Conservation (phyloP, 106 monocot genomes). For the Acorus calamus region DNA sequence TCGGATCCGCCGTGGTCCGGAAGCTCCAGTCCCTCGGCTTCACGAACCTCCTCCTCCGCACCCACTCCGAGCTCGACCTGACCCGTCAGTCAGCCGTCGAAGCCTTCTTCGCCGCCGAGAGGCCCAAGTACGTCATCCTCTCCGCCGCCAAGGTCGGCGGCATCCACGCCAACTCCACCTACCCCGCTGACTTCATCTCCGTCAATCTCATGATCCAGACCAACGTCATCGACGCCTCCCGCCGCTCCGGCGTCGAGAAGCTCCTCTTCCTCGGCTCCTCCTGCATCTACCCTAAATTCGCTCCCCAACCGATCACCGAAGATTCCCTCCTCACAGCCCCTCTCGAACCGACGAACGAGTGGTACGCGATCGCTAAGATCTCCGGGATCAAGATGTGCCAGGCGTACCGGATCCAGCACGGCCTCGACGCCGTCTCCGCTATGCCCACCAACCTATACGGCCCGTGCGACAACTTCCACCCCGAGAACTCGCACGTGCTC, state of each 20-base stretch:
- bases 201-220: conserved; percentile 98
- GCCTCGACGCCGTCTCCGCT: conserved; percentile 73
- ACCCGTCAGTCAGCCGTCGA: conserved; percentile 84
- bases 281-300: conserved; percentile 95
- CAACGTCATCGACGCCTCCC: conserved; percentile 79
- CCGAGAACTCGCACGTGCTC: conserved; percentile 90
- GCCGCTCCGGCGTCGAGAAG: conserved; percentile 43
- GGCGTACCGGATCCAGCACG: conserved; percentile 68
- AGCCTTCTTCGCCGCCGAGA: conserved; percentile 65
- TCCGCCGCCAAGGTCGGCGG: conserved; percentile 97
- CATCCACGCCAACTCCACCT: conserved; percentile 90
- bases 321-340: conserved; percentile 64
- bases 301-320: conserved; percentile 91
- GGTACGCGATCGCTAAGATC: conserved; percentile 98
- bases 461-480: conserved; percentile 91
- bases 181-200: conserved; percentile 93
- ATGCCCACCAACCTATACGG: conserved; percentile 99
- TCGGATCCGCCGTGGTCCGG: conserved; percentile 79
- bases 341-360: conserved; percentile 96
- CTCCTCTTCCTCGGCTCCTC: conserved; percentile 94
- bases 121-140: conserved; percentile 67
- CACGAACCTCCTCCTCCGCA: conserved; percentile 58
- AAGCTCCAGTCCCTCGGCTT: conserved; percentile 60
- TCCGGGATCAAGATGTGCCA: conserved; percentile 97
- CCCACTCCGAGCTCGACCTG: conserved; percentile 85